A percentile compares a stretch with the other conserved stretches of the same genome.
phyloP scores from a whole-genome alignment of 495 filamentous ascomycete species.

The Penicillium turbatum region DNA sequence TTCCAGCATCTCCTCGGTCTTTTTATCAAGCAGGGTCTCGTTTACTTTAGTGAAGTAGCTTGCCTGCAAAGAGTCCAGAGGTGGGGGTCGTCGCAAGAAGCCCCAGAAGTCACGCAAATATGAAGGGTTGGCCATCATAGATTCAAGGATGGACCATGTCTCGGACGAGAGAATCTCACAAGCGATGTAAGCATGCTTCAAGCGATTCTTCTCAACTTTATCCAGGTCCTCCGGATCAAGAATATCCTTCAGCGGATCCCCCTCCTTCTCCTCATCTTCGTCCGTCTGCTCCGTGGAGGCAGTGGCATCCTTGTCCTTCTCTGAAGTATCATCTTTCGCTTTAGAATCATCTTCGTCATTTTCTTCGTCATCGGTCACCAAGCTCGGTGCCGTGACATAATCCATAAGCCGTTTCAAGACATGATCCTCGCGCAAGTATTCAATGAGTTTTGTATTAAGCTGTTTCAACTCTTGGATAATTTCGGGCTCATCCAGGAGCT shows the following conservation, averaged over 20 bases:
- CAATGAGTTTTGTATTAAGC: constrained; percentile 96
- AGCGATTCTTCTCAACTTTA: constrained; percentile 76
- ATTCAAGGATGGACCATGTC: constrained; percentile 92
- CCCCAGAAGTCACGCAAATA: constrained; percentile 83
- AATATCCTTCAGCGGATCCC: constrained; percentile 45
- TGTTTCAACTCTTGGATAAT: constrained; percentile 96
- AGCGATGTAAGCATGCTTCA: constrained; percentile 86
- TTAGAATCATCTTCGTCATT: constrained; percentile 48
- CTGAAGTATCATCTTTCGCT: constrained; percentile 45
- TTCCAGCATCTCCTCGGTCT: constrained; percentile 92
- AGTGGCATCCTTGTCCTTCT: constrained; percentile 31
- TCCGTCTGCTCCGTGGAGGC: constrained; percentile 12
- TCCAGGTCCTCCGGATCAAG: constrained; percentile 59
- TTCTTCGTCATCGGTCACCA: constrained; percentile 60
- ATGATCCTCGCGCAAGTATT: constrained; percentile 84
- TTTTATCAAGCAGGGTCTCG: constrained; percentile 91
- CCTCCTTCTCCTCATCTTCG: constrained; percentile 33
- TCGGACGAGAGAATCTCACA: constrained; percentile 94
- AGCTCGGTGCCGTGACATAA: constrained; percentile 79
- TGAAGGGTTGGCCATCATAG: constrained; percentile 77
- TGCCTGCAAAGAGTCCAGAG: constrained; percentile 86
- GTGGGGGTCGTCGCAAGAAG: constrained; percentile 72
- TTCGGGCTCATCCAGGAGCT: constrained; percentile 92
- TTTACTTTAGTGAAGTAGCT: constrained; percentile 99
- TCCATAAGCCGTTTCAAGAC: constrained; percentile 83